Evolutionary conservation across 495 filamentous ascomycete species (phyloP), one percentile per base, ranked within the genome.

Genomic region (Friedmanniomyces simplex): DNA sequence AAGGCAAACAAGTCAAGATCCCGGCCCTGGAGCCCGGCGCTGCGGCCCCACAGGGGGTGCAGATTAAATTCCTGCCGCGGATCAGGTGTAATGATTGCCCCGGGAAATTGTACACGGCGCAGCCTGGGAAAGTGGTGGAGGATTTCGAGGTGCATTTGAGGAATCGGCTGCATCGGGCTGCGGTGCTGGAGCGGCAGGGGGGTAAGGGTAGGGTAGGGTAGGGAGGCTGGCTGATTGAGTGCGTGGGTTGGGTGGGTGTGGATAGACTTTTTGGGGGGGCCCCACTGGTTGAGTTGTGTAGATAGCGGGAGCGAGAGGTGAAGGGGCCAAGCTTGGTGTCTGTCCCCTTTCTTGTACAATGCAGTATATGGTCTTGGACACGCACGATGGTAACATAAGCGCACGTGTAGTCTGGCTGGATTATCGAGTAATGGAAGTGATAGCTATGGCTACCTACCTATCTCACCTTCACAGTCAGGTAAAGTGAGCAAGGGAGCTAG

Each of bases 31-130:
- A 59, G 50, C 70, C 72, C 16, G 73, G 76, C 0, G 71, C 66
- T 22, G 69, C 79, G 3, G 57, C 72, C 8, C 75, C 82, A 5
- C 65, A 75, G 7, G 68, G 79, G 60, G 69, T 86, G 58, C 84
- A 86, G 70, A 86, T 81, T 43, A 80, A 85, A 69, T 94, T 81
- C 59, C 75, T 94, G 39, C 89, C 93, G 0, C 79, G 93, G 28
- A 95, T 96, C 54, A 78, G 84, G 34, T 98, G 93, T 66, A 79
- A 82, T 42, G 93, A 96, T 67, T 96, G 93, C 70, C 87, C 91
- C 1, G 88, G 89, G 34, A 96, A 96, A 68, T 72, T 95, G 30
- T 98, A 98, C 68, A 95, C 86, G 0, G 85, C 89, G 1, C 86
- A 87, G 0, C 91, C 91, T 0, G 88, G 82, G 22, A 83, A 77